Evolutionary conservation across 78 protist genomes (phyloP), one percentile per base, ranked within the genome.

Genomic region (Cavenderia fasciculata): DNA sequence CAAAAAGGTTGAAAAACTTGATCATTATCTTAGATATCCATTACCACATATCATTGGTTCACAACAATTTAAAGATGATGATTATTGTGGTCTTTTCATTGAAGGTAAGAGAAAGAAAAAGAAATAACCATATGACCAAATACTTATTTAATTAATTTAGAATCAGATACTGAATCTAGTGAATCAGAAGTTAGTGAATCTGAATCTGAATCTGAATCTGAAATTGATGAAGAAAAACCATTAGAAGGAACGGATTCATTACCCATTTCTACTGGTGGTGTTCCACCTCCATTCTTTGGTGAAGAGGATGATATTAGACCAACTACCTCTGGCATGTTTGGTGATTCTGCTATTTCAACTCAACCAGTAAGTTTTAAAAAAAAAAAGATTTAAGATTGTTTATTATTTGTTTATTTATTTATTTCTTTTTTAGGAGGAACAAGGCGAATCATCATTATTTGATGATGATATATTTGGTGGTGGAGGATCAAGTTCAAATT

Each of bases 41-140:
- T 27, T 89, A 19, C 94, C 94, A 49, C 87, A 73, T 47, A 75
- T 89, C 38, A 89, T 89, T 33, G 94, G 94, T 65, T 78, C 94
- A 40, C 90, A 73, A 65, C 90, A 89, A 44, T 89, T 89, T 65
- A 29, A 72, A 23, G 76, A 74, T 10, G 94, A 89, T 62, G 94
- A 89, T 63, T 73, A 33, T 47, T 61, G 79, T 54, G 94, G 94
- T 43, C 43, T 89, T 1, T 73, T 89, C 59, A 59, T 89, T 61
- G 92, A 86, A 46, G 92, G 78, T 51, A 12, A n/a, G 59, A 19
- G 7, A 6, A 66, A 47, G n/a, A 72, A 38, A n/a, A n/a, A n/a
- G n/a, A n/a, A n/a, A n/a, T n/a, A n/a, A n/a, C n/a, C n/a, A n/a
- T n/a, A n/a, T n/a, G 19, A 19, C 33, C 57, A 19, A 19, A 51